phyloP scores from a whole-genome alignment of 73 alveolate species.

The Tetrahymena malaccensis region DNA sequence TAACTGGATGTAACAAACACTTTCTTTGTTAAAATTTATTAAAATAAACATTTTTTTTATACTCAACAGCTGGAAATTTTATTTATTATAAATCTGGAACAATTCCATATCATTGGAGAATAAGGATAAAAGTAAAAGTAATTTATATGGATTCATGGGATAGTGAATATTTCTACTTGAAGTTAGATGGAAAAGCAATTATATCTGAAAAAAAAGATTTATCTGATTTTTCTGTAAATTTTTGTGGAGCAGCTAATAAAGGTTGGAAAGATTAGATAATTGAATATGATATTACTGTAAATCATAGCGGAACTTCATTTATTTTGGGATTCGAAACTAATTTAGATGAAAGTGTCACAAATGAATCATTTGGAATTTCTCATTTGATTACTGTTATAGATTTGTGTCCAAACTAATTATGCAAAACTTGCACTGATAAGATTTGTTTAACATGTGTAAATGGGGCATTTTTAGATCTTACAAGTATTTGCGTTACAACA shows the following conservation, averaged over 20 bases:
- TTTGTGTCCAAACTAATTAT: background rate
- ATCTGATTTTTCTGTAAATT: background rate
- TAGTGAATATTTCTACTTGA: background rate
- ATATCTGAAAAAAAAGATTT: background rate
- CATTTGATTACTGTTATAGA: background rate
- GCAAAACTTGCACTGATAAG: background rate
- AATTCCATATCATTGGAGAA: background rate
- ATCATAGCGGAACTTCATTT: background rate
- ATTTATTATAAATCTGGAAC: background rate
- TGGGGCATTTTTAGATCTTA: background rate
- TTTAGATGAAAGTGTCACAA: background rate
- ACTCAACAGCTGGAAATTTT: background rate
- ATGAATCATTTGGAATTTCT: background rate
- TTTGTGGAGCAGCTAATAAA: background rate
- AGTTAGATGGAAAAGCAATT: background rate
- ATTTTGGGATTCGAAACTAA: background rate
- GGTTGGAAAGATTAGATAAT: background rate
- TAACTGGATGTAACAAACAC: background rate
- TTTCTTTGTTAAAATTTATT: too few relatives aligned
- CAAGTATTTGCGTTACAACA: background rate
- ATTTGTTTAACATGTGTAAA: background rate
- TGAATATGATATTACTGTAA: background rate
- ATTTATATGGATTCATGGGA: background rate
- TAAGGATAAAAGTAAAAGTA: background rate
- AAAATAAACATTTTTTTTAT: too few relatives aligned